These are phyloP conservation scores for Aspergillus fumigatus DNA, from an alignment of 2,329 filamentous ascomycete species.

Conservation along the genomic window DNA sequence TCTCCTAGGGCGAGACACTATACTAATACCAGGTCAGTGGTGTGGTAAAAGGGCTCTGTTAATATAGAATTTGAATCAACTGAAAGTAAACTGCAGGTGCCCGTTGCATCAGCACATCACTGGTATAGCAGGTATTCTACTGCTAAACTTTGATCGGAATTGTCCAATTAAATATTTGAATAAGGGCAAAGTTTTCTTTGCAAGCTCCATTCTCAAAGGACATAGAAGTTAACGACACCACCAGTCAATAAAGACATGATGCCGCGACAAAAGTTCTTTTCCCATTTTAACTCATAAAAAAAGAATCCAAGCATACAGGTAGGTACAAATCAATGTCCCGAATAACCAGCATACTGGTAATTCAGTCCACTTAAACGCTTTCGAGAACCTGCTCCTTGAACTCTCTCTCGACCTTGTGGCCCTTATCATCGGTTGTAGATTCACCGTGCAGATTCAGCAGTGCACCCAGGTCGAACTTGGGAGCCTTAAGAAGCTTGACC, in stretches of 20 bases:
- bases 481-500: slow-evolving; percentile 97
- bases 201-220: background rate
- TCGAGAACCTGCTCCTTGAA: slow-evolving; percentile 98
- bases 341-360: slow-evolving; percentile 64
- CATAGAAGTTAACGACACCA: background rate
- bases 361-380: slow-evolving; percentile 65
- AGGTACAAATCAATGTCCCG: slow-evolving; percentile 71
- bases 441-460: slow-evolving; percentile 97
- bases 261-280: background rate
- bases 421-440: slow-evolving; percentile 90
- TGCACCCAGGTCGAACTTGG: slow-evolving; percentile 98
- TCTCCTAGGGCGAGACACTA: too few species aligned
- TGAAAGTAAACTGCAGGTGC: too few species aligned
- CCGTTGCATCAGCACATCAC: too few species aligned
- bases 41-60: too few species aligned
- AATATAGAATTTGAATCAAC: too few species aligned
- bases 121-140: too few species aligned
- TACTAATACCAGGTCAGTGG: too few species aligned
- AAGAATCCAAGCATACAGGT: slow-evolving; percentile 36
- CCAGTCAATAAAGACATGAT: background rate
- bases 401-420: slow-evolving; percentile 97
- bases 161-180: background rate
- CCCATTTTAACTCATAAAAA: slow-evolving; percentile 24
- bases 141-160: background rate
- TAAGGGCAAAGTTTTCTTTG: background rate